A percentile compares a stretch with the other conserved stretches of the same genome.
These are phyloP conservation scores for Pleurotus cornucopiae DNA, from an alignment of 768 basidiomycete species.

Conservation along the genomic window DNA sequence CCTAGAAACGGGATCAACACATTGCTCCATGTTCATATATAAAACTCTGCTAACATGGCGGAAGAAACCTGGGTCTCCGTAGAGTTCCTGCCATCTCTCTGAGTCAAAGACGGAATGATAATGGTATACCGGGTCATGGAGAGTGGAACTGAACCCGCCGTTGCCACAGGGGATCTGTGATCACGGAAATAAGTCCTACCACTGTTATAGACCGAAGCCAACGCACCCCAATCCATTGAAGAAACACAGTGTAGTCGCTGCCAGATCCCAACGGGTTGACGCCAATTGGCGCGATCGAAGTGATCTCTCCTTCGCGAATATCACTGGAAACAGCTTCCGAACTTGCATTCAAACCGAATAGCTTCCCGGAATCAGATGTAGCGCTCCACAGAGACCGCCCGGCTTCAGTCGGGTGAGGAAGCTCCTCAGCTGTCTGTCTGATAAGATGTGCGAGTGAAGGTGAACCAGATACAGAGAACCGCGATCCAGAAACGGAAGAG, in stretches of 20 bases:
- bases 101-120: conserved; percentile 61
- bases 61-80: conserved; percentile 60
- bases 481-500: conserved; percentile 53
- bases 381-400: conserved; percentile 59
- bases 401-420: conserved; percentile 52
- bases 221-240: conserved; percentile 16
- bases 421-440: conserved; percentile 43
- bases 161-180: conserved; percentile 39
- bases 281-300: conserved; percentile 18
- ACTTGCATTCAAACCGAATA: conserved; percentile 4
- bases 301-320: conserved; percentile 11
- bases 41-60: conserved; percentile 40
- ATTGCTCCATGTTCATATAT: neutral
- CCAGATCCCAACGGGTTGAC: conserved; percentile 57
- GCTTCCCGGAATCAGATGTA: conserved; percentile 37
- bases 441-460: conserved; percentile 66
- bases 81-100: conserved; percentile 54
- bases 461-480: conserved; percentile 45
- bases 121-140: conserved; percentile 50
- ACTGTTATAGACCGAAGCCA: conserved; percentile 2
- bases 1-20: conserved; percentile 12
- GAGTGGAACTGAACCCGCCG: conserved; percentile 33
- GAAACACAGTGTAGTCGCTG: conserved; percentile 56
- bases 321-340: conserved; percentile 7
- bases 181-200: neutral